Conservation (phyloP, 1,284 basidiomycete species). For the Grifola frondosa region DNA sequence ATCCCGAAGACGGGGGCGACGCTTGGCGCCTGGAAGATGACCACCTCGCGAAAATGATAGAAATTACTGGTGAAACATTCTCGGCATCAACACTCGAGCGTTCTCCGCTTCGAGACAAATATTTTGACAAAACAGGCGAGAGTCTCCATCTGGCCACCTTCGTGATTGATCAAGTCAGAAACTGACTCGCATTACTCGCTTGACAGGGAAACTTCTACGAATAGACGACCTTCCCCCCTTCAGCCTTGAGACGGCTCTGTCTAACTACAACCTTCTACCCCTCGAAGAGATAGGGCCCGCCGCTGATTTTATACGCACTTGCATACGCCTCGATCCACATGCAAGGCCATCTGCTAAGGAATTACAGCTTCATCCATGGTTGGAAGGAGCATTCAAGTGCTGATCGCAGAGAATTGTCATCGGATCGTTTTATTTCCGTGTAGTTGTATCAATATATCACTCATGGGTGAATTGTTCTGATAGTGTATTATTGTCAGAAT, state of each 20-base stretch:
- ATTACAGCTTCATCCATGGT: no score
- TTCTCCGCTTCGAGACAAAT: slow-evolving; percentile 8
- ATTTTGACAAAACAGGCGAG: slow-evolving; percentile 17
- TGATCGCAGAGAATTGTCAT: no score
- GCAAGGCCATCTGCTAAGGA: slow-evolving; percentile 16
- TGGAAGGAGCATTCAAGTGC: no score
- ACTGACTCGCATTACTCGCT: neutral
- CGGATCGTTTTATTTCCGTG: no score
- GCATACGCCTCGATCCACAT: slow-evolving; percentile 12
- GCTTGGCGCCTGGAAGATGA: slow-evolving; percentile 19
- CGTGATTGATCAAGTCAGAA: neutral
- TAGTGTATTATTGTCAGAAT: no score
- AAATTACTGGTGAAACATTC: slow-evolving; percentile 18
- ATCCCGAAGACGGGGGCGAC: slow-evolving; percentile 15
- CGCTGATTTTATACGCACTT: slow-evolving; percentile 17
- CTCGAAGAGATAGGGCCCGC: slow-evolving; percentile 10
- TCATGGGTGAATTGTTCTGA: no score
- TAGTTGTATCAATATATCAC: no score
- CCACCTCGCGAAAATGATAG: slow-evolving; percentile 23
- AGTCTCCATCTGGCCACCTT: neutral
- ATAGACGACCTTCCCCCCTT: slow-evolving; percentile 7
- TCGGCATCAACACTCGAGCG: slow-evolving; percentile 8
- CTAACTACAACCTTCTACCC: slow-evolving; percentile 12
- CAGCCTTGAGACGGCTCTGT: slow-evolving; percentile 10
- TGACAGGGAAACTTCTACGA: slow-evolving; percentile 10